These are phyloP conservation scores for Botryotinia convoluta DNA, from an alignment of 2,329 filamentous ascomycete species.

Conservation along the genomic window DNA sequence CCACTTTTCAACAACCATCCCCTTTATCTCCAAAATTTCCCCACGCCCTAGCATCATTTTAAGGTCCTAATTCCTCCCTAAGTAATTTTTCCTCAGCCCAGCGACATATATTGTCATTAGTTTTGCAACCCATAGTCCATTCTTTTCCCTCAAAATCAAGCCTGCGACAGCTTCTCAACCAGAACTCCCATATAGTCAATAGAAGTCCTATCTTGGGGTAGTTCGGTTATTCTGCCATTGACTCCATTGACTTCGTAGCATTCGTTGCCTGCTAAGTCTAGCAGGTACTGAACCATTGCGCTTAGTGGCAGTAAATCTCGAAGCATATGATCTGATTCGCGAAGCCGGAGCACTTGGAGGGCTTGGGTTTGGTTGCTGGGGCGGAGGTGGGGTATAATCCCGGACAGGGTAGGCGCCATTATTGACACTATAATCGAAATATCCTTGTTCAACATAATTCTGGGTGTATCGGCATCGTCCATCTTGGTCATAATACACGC, in stretches of 20 bases:
- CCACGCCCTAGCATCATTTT: fast-evolving
- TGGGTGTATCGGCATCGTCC: background rate
- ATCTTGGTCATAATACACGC: background rate
- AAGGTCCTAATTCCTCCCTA: background rate
- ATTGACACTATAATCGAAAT: no score
- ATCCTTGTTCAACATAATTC: background rate
- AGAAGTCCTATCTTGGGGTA: background rate
- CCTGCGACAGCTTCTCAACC: background rate
- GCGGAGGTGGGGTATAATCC: background rate
- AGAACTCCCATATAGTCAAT: background rate
- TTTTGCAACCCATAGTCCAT: no score
- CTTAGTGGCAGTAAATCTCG: background rate
- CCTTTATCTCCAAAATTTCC: background rate
- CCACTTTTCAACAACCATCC: background rate
- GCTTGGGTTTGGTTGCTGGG: background rate
- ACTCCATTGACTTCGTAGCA: background rate
- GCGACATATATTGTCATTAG: no score
- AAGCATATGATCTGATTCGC: background rate
- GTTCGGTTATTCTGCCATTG: background rate
- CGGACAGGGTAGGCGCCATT: background rate
- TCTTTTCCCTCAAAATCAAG: fast-evolving
- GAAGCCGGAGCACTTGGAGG: no score
- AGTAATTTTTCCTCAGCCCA: background rate
- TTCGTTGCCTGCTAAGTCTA: background rate
- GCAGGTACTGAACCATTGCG: background rate